phyloP scores from a whole-genome alignment of 345 rosid species.

The Linum usitatissimum region DNA sequence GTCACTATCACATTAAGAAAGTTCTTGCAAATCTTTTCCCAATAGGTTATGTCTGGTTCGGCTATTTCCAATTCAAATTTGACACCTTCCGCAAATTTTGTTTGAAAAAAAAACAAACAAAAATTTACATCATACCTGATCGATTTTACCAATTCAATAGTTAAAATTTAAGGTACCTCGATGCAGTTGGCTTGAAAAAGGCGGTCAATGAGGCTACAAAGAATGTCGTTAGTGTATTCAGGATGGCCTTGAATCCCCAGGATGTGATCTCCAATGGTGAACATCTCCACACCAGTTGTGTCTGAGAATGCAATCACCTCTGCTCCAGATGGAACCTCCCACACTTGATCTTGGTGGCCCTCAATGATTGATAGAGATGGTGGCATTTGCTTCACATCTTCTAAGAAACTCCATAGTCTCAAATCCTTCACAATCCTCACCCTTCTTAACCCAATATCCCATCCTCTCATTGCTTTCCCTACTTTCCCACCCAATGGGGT shows the following conservation, averaged over 20 bases:
- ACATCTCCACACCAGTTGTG: constrained; percentile 76
- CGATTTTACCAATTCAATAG: neutral
- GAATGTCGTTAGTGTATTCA: constrained; percentile 77
- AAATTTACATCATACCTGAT: neutral
- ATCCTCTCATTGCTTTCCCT: constrained; percentile 57
- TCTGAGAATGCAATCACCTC: constrained; percentile 65
- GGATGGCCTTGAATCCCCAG: constrained; percentile 94
- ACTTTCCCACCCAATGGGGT: constrained; percentile 79
- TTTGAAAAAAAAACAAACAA: constrained; percentile 16
- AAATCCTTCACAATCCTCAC: constrained; percentile 49
- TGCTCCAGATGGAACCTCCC: constrained; percentile 60
- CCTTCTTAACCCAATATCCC: constrained; percentile 60
- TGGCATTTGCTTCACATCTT: constrained; percentile 31
- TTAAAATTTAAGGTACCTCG: constrained; percentile 25
- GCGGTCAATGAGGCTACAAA: constrained; percentile 60
- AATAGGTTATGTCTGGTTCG: constrained; percentile 43
- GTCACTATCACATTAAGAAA: constrained; percentile 21
- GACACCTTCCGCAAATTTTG: constrained; percentile 34
- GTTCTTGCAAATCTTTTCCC: constrained; percentile 52
- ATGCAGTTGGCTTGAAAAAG: constrained; percentile 43
- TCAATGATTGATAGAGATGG: constrained; percentile 46
- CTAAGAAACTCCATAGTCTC: constrained; percentile 19
- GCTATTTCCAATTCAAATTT: constrained; percentile 34
- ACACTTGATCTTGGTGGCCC: constrained; percentile 78
- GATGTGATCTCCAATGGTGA: constrained; percentile 41